phyloP scores from a whole-genome alignment of 805 yeast genomes.

The Peterozyma toletana region DNA sequence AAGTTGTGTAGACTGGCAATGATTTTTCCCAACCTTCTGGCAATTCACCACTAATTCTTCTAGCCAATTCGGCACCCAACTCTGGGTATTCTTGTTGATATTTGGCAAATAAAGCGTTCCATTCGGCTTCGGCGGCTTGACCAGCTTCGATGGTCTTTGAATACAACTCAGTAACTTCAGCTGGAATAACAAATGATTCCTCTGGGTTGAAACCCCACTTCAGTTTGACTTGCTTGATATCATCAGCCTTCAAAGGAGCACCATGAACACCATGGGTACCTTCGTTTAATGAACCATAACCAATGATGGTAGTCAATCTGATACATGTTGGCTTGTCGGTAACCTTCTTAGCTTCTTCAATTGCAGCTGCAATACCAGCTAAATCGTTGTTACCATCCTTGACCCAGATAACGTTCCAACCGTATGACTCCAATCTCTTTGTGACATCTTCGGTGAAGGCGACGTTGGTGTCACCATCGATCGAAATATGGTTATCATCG shows the following conservation, averaged over 20 bases:
- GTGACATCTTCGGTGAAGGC: conserved; percentile 92
- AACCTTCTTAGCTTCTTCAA: conserved; percentile 73
- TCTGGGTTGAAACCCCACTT: conserved; percentile 86
- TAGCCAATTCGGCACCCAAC: conserved; percentile 67
- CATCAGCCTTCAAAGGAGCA: conserved; percentile 91
- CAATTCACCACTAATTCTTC: conserved; percentile 72
- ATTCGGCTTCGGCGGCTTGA: conserved; percentile 61
- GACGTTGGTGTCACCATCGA: conserved; percentile 85
- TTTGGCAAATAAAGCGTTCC: conserved; percentile 58
- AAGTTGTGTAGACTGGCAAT: conserved; percentile 74
- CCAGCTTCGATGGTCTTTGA: conserved; percentile 51
- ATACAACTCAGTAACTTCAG: conserved; percentile 74
- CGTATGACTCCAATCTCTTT: conserved; percentile 82
- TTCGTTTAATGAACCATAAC: conserved; percentile 78
- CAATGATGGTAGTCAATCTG: conserved; percentile 85
- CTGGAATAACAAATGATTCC: conserved; percentile 70
- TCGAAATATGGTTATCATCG: conserved; percentile 95
- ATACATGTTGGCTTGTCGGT: conserved; percentile 84
- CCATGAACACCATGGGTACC: conserved; percentile 96
- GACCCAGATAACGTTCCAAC: conserved; percentile 83
- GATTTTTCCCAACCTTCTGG: conserved; percentile 76
- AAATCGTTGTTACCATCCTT: conserved; percentile 77
- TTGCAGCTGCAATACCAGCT: conserved; percentile 62
- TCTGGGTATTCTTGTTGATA: conserved; percentile 70
- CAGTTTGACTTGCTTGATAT: conserved; percentile 77